Base-by-base conservation (phyloP, 2,329 filamentous ascomycete species). In the Neurospora sp. region DNA sequence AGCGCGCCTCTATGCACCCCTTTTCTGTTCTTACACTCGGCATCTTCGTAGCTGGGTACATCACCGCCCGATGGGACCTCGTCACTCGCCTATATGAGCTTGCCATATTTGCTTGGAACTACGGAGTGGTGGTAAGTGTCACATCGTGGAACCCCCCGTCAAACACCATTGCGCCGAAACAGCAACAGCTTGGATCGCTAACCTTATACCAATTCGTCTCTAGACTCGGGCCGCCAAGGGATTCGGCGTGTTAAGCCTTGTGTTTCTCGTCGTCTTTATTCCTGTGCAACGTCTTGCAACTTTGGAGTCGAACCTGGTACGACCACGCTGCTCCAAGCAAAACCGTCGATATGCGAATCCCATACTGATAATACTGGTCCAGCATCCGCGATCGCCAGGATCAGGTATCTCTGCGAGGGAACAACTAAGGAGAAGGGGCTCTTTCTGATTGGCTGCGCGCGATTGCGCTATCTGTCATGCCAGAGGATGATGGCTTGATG, bases 21-120 rank as follows among this genome's bases (percentile, higher is more conserved):
- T 97, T 98, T 85, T 98, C 95, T 74, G 85, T 95, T 81, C 88
- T 97, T 82, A 97, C 94, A 78, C 89, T 97, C 83, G 93, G 92
- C 83, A 97, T 99, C 85, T 99, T 99, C 85, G 91, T 98, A 87
- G 95, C 96, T 84, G 96, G 96, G 82, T 99, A 99, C 87, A 98
- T 95, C 81, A 99, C 96, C 83, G 96, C 96, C 79, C 92, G 96
- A 86, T 99, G 96, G 94, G 96, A 98, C 83, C 90, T 99, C 73
- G 93, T 97, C 75, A 97, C 95, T 76, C 91, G 94, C 77, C 87
- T 98, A 77, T 97, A 97, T 90, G 95, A 99, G 83, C 89, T 99
- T 77, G 92, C 93, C 75, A 91, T 97, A 74, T 99, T 98, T 81
- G 96, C 96, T 75, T 97, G 94, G 93, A 92, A 98, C 81, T 92